phyloP scores from a whole-genome alignment of 176 grass and related monocot species.

The Aechmea fasciata region DNA sequence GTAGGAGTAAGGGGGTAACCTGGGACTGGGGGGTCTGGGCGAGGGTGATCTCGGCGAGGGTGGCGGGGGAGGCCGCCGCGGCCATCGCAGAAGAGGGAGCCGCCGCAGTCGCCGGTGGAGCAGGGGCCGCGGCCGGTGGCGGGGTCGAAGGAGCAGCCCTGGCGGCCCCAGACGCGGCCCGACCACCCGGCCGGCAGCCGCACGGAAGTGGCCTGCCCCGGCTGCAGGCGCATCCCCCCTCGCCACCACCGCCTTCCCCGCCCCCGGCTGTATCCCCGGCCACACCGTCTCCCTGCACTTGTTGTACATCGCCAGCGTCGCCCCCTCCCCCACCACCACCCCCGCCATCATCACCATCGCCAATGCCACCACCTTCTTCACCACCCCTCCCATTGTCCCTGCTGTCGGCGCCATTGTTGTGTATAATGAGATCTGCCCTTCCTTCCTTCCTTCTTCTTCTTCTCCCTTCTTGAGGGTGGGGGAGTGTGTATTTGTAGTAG shows the following conservation, averaged over 20 bases:
- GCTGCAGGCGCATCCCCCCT: slow-evolving; percentile 43
- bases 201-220: slow-evolving; percentile 45
- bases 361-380: no score
- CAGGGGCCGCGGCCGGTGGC: slow-evolving; percentile 43
- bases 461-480: no score
- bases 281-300: slow-evolving; percentile 76
- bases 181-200: slow-evolving; percentile 62
- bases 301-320: slow-evolving; percentile 80
- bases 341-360: no score
- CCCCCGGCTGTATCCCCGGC: slow-evolving; percentile 85
- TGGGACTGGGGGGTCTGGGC: slow-evolving; percentile 8
- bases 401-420: no score
- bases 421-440: no score
- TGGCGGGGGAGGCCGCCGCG: slow-evolving; percentile 58
- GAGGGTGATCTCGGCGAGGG: slow-evolving; percentile 79
- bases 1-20: not conserved
- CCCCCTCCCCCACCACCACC: not conserved
- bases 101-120: slow-evolving; percentile 87
- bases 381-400: no score
- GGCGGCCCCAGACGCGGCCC: slow-evolving; percentile 71
- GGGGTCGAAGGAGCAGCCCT: slow-evolving; percentile 61
- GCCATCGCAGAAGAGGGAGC: slow-evolving; percentile 63
- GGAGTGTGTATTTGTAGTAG: no score
- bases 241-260: slow-evolving; percentile 49
- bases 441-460: no score